phyloP scores from a whole-genome alignment of 2,329 filamentous ascomycete species.

The Ophiostoma novo-ulmi region DNA sequence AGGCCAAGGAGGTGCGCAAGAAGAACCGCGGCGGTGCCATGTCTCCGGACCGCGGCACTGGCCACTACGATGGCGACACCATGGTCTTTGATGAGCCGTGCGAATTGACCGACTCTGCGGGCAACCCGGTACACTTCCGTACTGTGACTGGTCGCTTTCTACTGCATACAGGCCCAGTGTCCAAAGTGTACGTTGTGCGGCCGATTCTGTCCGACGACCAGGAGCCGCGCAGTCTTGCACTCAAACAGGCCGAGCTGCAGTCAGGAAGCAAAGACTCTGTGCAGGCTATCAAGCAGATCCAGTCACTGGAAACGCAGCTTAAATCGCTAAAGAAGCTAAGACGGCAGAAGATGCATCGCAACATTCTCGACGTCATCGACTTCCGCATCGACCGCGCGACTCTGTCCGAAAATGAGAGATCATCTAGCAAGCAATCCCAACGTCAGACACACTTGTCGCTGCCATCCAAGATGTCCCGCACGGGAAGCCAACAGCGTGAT shows the following conservation, averaged over 20 bases:
- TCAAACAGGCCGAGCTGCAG: slow-evolving; percentile 65
- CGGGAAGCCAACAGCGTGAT: slow-evolving; percentile 13
- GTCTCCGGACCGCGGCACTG: slow-evolving; percentile 35
- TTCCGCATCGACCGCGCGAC: slow-evolving; percentile 64
- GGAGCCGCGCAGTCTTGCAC: slow-evolving; percentile 58
- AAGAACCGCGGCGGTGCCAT: slow-evolving; percentile 48
- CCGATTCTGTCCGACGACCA: slow-evolving; percentile 52
- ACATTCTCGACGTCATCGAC: slow-evolving; percentile 73
- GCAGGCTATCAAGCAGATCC: slow-evolving; percentile 69
- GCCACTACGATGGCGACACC: slow-evolving; percentile 30
- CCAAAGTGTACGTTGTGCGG: slow-evolving; percentile 66
- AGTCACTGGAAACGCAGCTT: slow-evolving; percentile 69
- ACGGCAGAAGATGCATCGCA: slow-evolving; percentile 72
- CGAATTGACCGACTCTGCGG: slow-evolving; percentile 56
- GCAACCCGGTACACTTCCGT: slow-evolving; percentile 62
- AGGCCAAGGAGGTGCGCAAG: slow-evolving; percentile 58
- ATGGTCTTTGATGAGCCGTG: slow-evolving; percentile 65
- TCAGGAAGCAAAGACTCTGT: slow-evolving; percentile 53
- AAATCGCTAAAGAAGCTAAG: slow-evolving; percentile 68
- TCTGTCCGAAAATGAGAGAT: background rate
- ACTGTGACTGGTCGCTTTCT: slow-evolving; percentile 65
- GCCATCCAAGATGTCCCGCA: slow-evolving; percentile 8
- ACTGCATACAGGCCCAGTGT: slow-evolving; percentile 60
- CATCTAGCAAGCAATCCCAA: background rate
- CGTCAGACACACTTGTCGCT: slow-evolving; percentile 11